These are phyloP conservation scores for Cucurbita pepo DNA, from an alignment of 306 rosid species.

Conservation along the genomic window DNA sequence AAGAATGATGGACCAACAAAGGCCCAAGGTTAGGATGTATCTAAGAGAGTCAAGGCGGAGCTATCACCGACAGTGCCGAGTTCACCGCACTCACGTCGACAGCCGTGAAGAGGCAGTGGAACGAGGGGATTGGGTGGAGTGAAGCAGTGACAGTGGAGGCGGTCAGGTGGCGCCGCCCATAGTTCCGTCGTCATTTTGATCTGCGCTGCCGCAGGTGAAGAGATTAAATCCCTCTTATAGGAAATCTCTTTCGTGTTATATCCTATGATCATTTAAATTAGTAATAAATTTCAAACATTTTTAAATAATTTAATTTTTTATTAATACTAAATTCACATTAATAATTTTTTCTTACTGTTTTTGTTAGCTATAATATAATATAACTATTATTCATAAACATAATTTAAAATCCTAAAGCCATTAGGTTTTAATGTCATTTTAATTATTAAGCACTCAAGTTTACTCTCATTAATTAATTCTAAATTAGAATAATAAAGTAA, in stretches of 20 bases:
- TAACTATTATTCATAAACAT: too few species aligned
- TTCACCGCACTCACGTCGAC: slow-evolving; percentile 22
- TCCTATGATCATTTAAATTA: too few species aligned
- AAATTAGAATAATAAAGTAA: too few species aligned
- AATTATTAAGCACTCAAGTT: too few species aligned
- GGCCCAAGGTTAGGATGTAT: slow-evolving; percentile 1
- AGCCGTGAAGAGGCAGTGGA: slow-evolving; percentile 11
- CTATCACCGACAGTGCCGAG: slow-evolving; percentile 29
- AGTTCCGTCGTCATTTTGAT: not conserved
- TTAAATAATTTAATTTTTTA: too few species aligned
- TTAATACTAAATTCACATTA: too few species aligned
- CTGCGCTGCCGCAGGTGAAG: not conserved
- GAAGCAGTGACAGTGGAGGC: slow-evolving; percentile 3
- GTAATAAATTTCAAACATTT: too few species aligned
- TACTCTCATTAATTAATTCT: too few species aligned
- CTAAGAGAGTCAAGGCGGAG: slow-evolving; percentile 23
- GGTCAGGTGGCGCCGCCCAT: not conserved
- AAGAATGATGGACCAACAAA: not conserved
- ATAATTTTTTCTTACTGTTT: too few species aligned
- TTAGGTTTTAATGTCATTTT: too few species aligned
- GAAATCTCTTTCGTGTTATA: not conserved
- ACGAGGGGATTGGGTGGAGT: slow-evolving; percentile 1
- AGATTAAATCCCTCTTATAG: not conserved
- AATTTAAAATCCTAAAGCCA: too few species aligned
- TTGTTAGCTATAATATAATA: too few species aligned